These are phyloP conservation scores for Bromus sterilis DNA, from an alignment of 176 grass and related monocot species.

Conservation along the genomic window DNA sequence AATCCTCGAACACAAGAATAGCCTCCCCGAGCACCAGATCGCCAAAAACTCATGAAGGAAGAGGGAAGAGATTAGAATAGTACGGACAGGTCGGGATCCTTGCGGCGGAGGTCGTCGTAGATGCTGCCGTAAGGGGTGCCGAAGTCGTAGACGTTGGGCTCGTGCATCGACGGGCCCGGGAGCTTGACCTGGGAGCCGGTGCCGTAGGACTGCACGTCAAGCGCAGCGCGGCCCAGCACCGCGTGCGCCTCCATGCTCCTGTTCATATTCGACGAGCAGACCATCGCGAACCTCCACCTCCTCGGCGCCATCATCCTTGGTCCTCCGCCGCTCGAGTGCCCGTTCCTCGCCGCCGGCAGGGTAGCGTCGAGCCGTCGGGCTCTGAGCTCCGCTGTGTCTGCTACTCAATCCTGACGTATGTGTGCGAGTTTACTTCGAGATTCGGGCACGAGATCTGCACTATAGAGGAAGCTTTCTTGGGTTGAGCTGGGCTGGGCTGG, in stretches of 20 bases:
- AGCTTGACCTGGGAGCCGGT: slow-evolving; percentile 86
- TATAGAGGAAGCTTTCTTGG: no score
- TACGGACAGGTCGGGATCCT: slow-evolving; percentile 69
- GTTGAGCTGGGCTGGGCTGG: no score
- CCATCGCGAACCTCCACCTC: slow-evolving; percentile 76
- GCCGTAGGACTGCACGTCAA: slow-evolving; percentile 85
- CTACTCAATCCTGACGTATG: no score
- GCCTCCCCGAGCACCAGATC: background rate
- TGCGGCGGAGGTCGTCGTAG: slow-evolving; percentile 81
- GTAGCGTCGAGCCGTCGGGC: background rate
- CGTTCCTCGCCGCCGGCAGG: background rate
- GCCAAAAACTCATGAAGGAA: background rate
- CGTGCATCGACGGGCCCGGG: slow-evolving; percentile 69
- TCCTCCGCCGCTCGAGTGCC: no score
- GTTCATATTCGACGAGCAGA: slow-evolving; percentile 96
- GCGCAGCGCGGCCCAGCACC: slow-evolving; percentile 56
- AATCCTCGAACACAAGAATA: background rate
- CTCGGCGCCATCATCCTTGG: slow-evolving; percentile 19
- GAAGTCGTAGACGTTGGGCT: slow-evolving; percentile 91
- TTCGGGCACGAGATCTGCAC: no score
- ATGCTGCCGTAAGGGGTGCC: slow-evolving; percentile 75
- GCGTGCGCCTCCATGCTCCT: slow-evolving; percentile 96
- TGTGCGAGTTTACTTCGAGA: background rate
- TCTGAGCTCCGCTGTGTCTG: background rate
- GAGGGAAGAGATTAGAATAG: background rate